These are phyloP conservation scores for Hymenoscyphus fraxineus DNA, from an alignment of 2,329 filamentous ascomycete species.

Conservation along the genomic window DNA sequence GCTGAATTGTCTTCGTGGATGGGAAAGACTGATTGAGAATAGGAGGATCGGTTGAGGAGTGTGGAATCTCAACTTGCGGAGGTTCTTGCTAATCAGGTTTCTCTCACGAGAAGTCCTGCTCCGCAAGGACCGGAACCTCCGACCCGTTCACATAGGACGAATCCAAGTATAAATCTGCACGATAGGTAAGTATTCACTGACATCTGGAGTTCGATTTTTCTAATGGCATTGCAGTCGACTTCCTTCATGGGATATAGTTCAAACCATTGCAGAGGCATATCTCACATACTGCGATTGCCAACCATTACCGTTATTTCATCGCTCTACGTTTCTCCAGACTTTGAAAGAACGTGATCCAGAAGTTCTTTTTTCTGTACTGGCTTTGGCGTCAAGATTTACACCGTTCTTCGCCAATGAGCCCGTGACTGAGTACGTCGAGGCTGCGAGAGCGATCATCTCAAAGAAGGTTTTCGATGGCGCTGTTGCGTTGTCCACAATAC, in stretches of 20 bases:
- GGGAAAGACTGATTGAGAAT: neutral
- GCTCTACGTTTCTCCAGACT: slow-evolving; percentile 39
- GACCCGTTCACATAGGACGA: slow-evolving; percentile 3
- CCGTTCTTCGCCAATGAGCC: slow-evolving; percentile 26
- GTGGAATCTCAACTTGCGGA: slow-evolving; percentile 32
- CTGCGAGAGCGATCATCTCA: slow-evolving; percentile 34
- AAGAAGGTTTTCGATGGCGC: slow-evolving; percentile 36
- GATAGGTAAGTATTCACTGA: slow-evolving; percentile 16
- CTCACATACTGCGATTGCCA: slow-evolving; percentile 47
- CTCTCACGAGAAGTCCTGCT: slow-evolving; percentile 14
- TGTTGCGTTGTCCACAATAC: slow-evolving; percentile 39
- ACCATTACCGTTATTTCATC: slow-evolving; percentile 45
- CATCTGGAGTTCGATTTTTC: neutral
- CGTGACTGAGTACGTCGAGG: slow-evolving; percentile 37
- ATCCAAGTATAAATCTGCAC: slow-evolving; percentile 5
- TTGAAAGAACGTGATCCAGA: slow-evolving; percentile 38
- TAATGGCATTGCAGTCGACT: slow-evolving; percentile 26
- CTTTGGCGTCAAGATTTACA: slow-evolving; percentile 43
- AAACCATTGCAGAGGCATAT: slow-evolving; percentile 41
- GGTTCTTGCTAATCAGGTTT: slow-evolving; percentile 26
- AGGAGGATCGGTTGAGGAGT: slow-evolving; percentile 31
- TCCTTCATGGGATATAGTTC: slow-evolving; percentile 39
- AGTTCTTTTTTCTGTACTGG: slow-evolving; percentile 37
- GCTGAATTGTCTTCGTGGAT: neutral
- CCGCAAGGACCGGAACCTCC: slow-evolving; percentile 17